Conservation (phyloP, 148 eudicot genomes). For the Cornus kousa region DNA sequence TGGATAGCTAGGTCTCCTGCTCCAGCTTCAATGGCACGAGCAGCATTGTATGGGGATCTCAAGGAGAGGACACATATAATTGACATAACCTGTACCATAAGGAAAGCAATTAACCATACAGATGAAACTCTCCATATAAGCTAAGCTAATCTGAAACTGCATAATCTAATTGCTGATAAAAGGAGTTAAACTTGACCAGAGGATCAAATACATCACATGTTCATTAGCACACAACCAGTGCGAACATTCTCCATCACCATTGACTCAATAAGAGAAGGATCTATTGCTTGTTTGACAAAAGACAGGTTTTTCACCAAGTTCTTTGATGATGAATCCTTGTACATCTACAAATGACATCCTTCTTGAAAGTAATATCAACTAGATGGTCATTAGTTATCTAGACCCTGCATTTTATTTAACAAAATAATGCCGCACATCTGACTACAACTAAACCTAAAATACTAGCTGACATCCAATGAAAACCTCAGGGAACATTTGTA, state of each 20-base stretch:
- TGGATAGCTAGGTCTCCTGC: slow-evolving; percentile 94
- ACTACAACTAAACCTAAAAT: not conserved
- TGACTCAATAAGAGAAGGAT: not conserved
- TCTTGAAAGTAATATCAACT: not conserved
- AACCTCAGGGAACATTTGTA: not conserved
- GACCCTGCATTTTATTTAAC: not conserved
- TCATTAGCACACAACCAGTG: not conserved
- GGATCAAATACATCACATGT: not conserved
- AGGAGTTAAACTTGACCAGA: not conserved
- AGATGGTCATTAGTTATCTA: not conserved
- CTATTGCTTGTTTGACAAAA: not conserved
- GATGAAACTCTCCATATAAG: not conserved
- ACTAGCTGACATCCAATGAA: not conserved
- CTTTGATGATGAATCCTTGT: not conserved
- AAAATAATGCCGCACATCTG: too few relatives aligned
- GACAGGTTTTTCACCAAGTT: not conserved
- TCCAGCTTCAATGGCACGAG: slow-evolving; percentile 91
- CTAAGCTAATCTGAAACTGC: not conserved
- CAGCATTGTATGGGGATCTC: slow-evolving; percentile 83
- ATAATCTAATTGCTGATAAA: not conserved
- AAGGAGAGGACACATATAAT: slow-evolving; percentile 63
- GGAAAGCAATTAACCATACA: not conserved
- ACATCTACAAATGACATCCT: not conserved
- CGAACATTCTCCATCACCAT: too few relatives aligned
- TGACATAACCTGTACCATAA: slow-evolving; percentile 66